Evolutionary conservation across 768 basidiomycete genomes (phyloP), one percentile per base, ranked within the genome.

Genomic region (Asterophora lycoperdoides): DNA sequence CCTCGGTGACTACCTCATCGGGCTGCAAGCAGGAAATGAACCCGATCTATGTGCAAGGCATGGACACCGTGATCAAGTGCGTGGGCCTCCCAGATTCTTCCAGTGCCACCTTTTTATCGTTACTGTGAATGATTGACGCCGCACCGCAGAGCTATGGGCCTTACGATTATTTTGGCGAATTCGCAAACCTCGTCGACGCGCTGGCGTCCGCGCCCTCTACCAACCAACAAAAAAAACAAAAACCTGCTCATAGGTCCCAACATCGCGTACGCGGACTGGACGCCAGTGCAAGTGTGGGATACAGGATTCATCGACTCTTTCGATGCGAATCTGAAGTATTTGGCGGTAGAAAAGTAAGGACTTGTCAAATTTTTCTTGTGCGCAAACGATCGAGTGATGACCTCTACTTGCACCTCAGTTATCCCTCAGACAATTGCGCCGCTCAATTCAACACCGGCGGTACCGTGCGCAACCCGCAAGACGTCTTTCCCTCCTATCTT

Each of bases 1-100:
- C 51, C 70, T 92, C 0, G 90, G 89, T 0, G 68, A 80, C 50
- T 68, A 75, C 52, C 71, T 92, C 11, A 63, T 86, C 32, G 89
- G 84, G 0, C 67, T 87, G 17, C 84, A 89, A 62, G 76, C 80
- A 4, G 88, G 82, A 1, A 89, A 91, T 63, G 86, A 89, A 64
- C 78, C 70, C 8, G 78, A 80, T 62, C 64, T 79, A 36, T 82
- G 79, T 49, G 73, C 56, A 0, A 47, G 54, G 19, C 75, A 74
- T 52, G 62, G 60, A 0, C 73, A 75, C 59, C 70, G 75, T 17
- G 62, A 66, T 1, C 17, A 53, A 4, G 67, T 64, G 30, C 42
- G 54, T 39, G 4, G n/a, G n/a, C n/a, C n/a, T 28, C 4, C 19
- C 13, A 6, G 13, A 10, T 18, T 2, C 11, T 18, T 4, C 8